Evolutionary conservation across 1,284 basidiomycete species (phyloP), one percentile per base, ranked within the genome.

Genomic region (Marasmius sp.): DNA sequence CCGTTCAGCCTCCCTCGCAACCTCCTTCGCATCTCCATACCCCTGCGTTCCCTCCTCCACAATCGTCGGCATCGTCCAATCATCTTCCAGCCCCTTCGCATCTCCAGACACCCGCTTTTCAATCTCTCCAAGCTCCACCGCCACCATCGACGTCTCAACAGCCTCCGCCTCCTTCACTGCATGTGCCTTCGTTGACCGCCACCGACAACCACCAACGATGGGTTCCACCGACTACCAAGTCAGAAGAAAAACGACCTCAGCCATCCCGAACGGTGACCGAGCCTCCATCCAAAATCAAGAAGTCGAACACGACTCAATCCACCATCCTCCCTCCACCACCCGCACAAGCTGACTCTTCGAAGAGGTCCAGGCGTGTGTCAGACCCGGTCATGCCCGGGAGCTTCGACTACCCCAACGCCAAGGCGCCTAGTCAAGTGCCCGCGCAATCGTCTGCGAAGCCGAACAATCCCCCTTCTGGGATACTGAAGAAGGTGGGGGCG

Each of bases 281-380:
- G 33, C 16, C 50, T 12, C 50, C 50, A 9, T 51, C 20, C n/a
- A 51, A 62, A 18, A 59, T 69, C 51, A 66, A 70, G 47, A 72
- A 73, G 59, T 54, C 68, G 18, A 59, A 62, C 33, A 60, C 68
- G 58, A 62, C 64, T 50, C 57, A 56, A 11, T 36, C 50, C 5
- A 36, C 50, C 11, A 36, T 51, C 7, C 16, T 14, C 14, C 27
- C 48, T 16, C 48, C 48, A 11, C 48, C 50, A 6, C 16, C 50
- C 50, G 33, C n/a, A 18, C 11, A 18, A 9, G 48, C 11, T 16
- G 48, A 20, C 20, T 33, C 47, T 62, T 54, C 38, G 64, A 27
- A 65, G 54, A 61, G 70, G 16, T 59, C 64, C 27, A 70, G 72
- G n/a, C 68, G 71, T 20, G 67, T 68, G 61, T 73, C 74, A 4